Conservation (phyloP, 2,329 filamentous ascomycete genomes). For the Ilyonectria sp. region DNA sequence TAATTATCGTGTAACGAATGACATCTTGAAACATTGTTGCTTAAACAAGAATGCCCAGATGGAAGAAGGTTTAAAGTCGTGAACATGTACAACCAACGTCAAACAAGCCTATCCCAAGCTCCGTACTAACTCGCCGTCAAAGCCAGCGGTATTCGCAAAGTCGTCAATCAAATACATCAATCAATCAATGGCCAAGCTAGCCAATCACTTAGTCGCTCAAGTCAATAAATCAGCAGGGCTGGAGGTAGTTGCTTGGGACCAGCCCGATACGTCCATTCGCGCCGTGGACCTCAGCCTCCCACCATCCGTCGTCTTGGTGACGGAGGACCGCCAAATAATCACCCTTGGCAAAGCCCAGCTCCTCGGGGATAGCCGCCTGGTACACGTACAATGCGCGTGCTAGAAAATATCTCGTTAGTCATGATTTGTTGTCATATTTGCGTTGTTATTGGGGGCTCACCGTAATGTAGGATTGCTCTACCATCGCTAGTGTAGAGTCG, state of each 20-base stretch:
- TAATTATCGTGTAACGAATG: constrained; percentile 33
- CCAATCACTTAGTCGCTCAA: constrained; percentile 26
- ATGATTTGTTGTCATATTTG: background rate
- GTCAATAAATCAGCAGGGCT: constrained; percentile 60
- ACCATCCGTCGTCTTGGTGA: constrained; percentile 98
- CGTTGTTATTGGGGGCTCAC: constrained; percentile 73
- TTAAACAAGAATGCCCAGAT: constrained; percentile 28
- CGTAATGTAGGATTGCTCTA: constrained; percentile 90
- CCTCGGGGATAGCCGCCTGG: constrained; percentile 93
- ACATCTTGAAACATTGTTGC: constrained; percentile 39
- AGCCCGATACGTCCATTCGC: constrained; percentile 72
- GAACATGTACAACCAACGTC: constrained; percentile 26
- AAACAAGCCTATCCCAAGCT: constrained; percentile 33
- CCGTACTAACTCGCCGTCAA: constrained; percentile 28
- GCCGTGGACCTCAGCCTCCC: constrained; percentile 94
- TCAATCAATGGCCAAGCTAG: constrained; percentile 29
- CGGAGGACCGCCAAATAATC: constrained; percentile 91
- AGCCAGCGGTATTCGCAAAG: constrained; percentile 35
- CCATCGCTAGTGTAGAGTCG: constrained; percentile 89
- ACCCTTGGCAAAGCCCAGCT: constrained; percentile 92
- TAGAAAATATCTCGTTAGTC: constrained; percentile 57
- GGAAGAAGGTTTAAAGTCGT: constrained; percentile 30
- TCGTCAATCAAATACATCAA: constrained; percentile 28
- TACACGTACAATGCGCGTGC: constrained; percentile 96
- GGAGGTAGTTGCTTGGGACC: constrained; percentile 79